Base-by-base conservation (phyloP, 2,329 filamentous ascomycete species). In the Paraphaeosphaeria sporulosa region DNA sequence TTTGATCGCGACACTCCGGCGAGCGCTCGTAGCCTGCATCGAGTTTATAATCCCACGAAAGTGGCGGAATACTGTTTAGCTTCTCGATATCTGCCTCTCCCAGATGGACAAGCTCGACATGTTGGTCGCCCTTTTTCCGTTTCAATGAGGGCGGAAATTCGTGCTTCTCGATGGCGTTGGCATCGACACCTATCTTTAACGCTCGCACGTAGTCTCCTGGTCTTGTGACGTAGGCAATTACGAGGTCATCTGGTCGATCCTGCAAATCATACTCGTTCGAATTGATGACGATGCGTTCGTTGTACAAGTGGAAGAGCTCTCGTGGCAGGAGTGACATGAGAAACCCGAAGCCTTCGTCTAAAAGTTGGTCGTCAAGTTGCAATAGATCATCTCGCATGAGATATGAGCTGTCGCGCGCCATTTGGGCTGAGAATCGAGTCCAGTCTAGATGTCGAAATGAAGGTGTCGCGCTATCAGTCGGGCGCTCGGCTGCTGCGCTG, bases 301-400 rank as follows among this genome's bases (percentile, higher is more conserved):
- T 42, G 30, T 32, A 40, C 23, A 46, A 17, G 12, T 50, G 19
- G n/a, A 58, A 61, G 34, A 58, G 51, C 15, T 58, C 30, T 32
- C 47, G 55, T 36, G 59, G 59, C 17, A 61, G 40, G 19, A 55
- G 49, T 19, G 19, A 27, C 17, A 61, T 23, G n/a, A 61, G 51
- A 25, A 46, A 40, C 9, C 51, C 55, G 25, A 55, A 58, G 4
- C 47, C 57, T 15, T 58, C n/a, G 21, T 54, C 42, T 23, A 54
- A 42, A 23, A 58, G 49, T 12, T 32, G 49, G 10, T 49, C 43
- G 27, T 54, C 47, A 19, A 58, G 27, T 5, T 58, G n/a, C 9
- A 47, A 30, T 12, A 48, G 57, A 52, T 57, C 55, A 19, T 34
- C 30, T n/a, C 55, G 55, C 30, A 15, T 6, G 17, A n/a, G 12